A percentile compares a stretch with the other conserved stretches of the same genome.
phyloP scores from a whole-genome alignment of 2,329 filamentous ascomycete species.

The Xylaria sp. region DNA sequence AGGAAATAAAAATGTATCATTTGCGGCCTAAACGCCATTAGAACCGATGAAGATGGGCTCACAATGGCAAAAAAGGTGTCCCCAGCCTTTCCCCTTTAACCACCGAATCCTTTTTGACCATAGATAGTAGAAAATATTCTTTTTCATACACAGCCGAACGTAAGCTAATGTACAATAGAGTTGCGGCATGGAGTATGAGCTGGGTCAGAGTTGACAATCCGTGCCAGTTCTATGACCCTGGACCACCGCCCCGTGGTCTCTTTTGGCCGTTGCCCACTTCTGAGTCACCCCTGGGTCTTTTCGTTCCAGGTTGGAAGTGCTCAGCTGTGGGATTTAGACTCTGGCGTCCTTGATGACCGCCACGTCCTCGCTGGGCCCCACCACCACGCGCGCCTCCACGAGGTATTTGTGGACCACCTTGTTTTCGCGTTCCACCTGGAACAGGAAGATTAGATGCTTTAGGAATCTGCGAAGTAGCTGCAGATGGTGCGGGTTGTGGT shows the following conservation, averaged over 20 bases:
- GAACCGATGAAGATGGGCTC: constrained; percentile 17
- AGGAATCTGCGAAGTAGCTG: constrained; percentile 49
- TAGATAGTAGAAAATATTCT: constrained; percentile 14
- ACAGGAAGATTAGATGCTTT: constrained; percentile 53
- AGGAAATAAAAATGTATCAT: constrained; percentile 39
- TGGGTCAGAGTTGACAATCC: background rate
- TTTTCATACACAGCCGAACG: constrained; percentile 6
- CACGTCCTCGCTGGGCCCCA: constrained; percentile 53
- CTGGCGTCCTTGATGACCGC: constrained; percentile 50
- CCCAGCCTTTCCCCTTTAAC: background rate
- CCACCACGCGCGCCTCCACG: constrained; percentile 50
- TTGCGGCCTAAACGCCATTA: constrained; percentile 35
- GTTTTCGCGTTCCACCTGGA: constrained; percentile 51
- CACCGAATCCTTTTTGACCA: constrained; percentile 23
- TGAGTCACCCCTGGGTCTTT: constrained; percentile 64
- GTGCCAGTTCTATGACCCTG: constrained; percentile 34
- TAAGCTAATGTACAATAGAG: constrained; percentile 33
- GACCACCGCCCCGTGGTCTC: constrained; percentile 51
- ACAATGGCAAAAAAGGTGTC: background rate
- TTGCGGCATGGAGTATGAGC: constrained; percentile 18
- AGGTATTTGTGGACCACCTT: constrained; percentile 44
- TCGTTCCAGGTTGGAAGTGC: constrained; percentile 66
- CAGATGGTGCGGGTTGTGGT: constrained; percentile 36
- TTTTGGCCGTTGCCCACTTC: constrained; percentile 54
- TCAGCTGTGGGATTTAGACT: constrained; percentile 62